These are phyloP conservation scores for Gaeumannomyces sp. DNA, from an alignment of 2,329 filamentous ascomycete species.

Conservation along the genomic window DNA sequence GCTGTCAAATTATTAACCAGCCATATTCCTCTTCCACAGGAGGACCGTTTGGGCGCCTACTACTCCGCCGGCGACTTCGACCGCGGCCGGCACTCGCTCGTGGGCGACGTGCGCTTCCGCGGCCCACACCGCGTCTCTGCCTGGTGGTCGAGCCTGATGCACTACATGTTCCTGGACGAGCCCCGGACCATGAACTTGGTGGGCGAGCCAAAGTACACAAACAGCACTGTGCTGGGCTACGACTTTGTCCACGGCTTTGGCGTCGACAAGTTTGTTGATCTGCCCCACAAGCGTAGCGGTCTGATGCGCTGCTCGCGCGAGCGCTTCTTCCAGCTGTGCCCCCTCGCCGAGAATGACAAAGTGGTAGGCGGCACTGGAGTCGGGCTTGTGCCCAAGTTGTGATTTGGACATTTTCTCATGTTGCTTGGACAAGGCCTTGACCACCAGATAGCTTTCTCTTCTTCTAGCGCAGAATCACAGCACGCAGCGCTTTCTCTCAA, in stretches of 20 bases:
- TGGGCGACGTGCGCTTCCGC: slow-evolving; percentile 53
- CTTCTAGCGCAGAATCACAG: no score
- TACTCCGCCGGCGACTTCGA: slow-evolving; percentile 51
- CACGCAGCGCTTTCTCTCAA: no score
- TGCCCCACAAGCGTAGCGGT: slow-evolving; percentile 66
- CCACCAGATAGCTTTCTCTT: no score
- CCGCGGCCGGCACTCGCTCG: slow-evolving; percentile 52
- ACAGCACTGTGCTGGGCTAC: slow-evolving; percentile 64
- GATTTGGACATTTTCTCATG: background rate
- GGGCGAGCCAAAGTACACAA: slow-evolving; percentile 68
- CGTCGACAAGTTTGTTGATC: slow-evolving; percentile 65
- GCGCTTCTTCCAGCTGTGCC: slow-evolving; percentile 55
- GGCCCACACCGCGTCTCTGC: slow-evolving; percentile 55
- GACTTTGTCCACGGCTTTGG: slow-evolving; percentile 69
- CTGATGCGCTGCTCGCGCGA: slow-evolving; percentile 59
- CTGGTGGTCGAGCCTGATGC: slow-evolving; percentile 57
- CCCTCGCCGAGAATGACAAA: slow-evolving; percentile 7
- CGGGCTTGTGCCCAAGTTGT: slow-evolving; percentile 7
- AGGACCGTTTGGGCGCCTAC: slow-evolving; percentile 51
- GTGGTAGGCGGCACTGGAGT: slow-evolving; percentile 8
- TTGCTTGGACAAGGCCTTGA: background rate
- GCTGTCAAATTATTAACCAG: no score
- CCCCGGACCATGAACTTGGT: slow-evolving; percentile 50
- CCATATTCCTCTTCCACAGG: slow-evolving; percentile 26
- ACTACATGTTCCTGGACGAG: slow-evolving; percentile 57